These are phyloP conservation scores for Escovopsis sp. DNA, from an alignment of 2,329 filamentous ascomycete genomes.

Conservation along the genomic window DNA sequence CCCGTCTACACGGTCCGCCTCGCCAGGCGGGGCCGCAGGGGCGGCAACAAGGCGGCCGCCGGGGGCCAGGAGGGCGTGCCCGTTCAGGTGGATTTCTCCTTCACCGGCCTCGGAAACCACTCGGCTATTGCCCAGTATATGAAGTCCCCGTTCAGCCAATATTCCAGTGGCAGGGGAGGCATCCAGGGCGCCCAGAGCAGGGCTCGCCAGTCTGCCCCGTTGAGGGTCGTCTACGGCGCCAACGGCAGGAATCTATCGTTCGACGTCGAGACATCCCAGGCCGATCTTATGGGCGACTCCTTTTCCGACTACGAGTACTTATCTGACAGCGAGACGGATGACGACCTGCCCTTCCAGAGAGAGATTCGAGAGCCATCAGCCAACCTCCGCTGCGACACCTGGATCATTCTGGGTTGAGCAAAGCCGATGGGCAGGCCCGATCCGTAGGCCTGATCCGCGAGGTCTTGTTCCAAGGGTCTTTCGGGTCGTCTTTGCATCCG, in stretches of 20 bases:
- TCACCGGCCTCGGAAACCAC: slow-evolving; percentile 27
- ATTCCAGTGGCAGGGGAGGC: slow-evolving; percentile 2
- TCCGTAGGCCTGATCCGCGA: slow-evolving; percentile 25
- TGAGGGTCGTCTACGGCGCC: slow-evolving; percentile 28
- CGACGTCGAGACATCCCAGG: slow-evolving; percentile 22
- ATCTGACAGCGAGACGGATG: slow-evolving; percentile 22
- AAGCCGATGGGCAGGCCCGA: slow-evolving; percentile 12
- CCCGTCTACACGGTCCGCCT: slow-evolving; percentile 23
- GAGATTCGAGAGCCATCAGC: slow-evolving; percentile 17
- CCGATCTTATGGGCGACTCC: slow-evolving; percentile 19
- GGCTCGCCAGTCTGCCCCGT: slow-evolving; percentile 8
- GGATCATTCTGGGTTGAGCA: slow-evolving; percentile 29
- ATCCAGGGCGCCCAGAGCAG: slow-evolving; percentile 9
- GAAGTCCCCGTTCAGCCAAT: slow-evolving; percentile 9
- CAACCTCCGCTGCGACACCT: slow-evolving; percentile 19
- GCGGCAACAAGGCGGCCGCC: slow-evolving; percentile 8
- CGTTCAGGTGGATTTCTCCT: slow-evolving; percentile 26
- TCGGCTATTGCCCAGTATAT: slow-evolving; percentile 24
- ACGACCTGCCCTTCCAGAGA: slow-evolving; percentile 16
- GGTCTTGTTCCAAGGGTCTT: slow-evolving; percentile 2
- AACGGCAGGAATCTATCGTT: slow-evolving; percentile 18
- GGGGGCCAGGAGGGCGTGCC: slow-evolving; percentile 6
- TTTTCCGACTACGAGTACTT: slow-evolving; percentile 24
- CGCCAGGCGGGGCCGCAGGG: slow-evolving; percentile 17
- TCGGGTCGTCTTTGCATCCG: slow-evolving; percentile 1